phyloP scores from a whole-genome alignment of 2,329 filamentous ascomycete species.

The Aspergillus pseudoviridinutans region DNA sequence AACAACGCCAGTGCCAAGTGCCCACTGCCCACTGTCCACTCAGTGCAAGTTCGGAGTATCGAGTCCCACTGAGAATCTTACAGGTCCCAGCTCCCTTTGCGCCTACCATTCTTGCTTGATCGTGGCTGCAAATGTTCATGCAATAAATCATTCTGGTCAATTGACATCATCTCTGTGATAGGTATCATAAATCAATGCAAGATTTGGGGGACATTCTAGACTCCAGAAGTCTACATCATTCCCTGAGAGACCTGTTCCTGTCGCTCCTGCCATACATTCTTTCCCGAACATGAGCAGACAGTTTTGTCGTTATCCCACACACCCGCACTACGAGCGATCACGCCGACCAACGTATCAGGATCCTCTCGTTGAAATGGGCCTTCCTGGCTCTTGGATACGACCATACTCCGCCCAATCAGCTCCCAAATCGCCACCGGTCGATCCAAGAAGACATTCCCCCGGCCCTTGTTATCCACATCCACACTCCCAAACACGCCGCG shows the following conservation, averaged over 20 bases:
- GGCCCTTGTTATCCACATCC: conserved; percentile 69
- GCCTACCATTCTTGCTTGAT: background rate
- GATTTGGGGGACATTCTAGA: background rate
- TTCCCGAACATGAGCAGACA: conserved; percentile 94
- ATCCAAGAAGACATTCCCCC: conserved; percentile 77
- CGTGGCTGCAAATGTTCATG: background rate
- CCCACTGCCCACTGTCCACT: background rate
- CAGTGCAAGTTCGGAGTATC: background rate
- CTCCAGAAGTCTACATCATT: conserved; percentile 63
- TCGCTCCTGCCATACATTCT: conserved; percentile 97
- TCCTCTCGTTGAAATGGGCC: conserved; percentile 66
- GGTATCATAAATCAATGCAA: background rate
- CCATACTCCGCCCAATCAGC: conserved; percentile 88
- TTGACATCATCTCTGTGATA: background rate
- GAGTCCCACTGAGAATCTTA: background rate
- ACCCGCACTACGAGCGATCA: conserved; percentile 93
- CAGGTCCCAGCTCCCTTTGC: background rate
- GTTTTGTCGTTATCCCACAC: conserved; percentile 99
- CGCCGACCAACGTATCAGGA: conserved; percentile 80
- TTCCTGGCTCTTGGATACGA: conserved; percentile 68
- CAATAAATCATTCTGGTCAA: background rate
- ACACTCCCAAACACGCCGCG: conserved; percentile 70
- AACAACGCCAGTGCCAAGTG: too few species aligned
- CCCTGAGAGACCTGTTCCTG: conserved; percentile 84
- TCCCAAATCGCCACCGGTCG: conserved; percentile 88